Evolutionary conservation across 164 flowering plant species (phyloP).

Genomic region (Liriodendron chinense): DNA sequence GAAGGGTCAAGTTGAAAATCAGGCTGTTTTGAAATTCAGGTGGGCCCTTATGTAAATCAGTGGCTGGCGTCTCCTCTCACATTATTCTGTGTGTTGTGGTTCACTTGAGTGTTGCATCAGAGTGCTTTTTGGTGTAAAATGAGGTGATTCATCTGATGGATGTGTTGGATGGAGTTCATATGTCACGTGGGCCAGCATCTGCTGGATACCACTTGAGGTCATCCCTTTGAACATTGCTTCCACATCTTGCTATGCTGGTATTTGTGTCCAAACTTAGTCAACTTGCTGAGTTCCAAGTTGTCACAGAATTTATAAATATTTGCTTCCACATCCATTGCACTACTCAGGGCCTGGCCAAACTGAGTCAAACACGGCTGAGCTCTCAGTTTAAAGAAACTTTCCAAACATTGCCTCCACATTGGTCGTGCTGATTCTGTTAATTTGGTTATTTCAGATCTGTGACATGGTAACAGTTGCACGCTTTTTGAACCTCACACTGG

Average conservation of each 20-base stretch:
- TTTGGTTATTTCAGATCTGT: constrained; percentile 66
- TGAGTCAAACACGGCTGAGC: neutral
- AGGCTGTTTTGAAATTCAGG: no score
- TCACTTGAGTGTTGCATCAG: no score
- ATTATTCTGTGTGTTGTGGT: no score
- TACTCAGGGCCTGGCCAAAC: neutral
- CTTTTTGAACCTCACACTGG: constrained; percentile 80
- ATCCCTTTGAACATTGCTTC: neutral
- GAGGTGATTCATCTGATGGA: no score
- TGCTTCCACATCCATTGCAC: neutral
- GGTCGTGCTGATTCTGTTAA: neutral
- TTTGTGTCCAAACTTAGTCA: neutral
- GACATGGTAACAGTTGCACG: constrained; percentile 98
- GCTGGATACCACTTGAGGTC: neutral
- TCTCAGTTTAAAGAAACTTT: neutral
- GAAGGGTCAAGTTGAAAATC: no score
- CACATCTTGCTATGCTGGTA: neutral
- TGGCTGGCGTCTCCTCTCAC: no score
- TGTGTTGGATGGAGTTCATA: no score
- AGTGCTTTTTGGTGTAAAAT: no score
- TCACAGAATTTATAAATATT: neutral
- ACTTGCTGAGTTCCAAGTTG: no score
- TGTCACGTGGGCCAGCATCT: no score
- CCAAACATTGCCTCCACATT: neutral
- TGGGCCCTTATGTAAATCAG: no score